A percentile compares a stretch with the other conserved stretches of the same genome.
Conservation (phyloP, 495 filamentous ascomycete genomes). For the Neohortaea acidophila region DNA sequence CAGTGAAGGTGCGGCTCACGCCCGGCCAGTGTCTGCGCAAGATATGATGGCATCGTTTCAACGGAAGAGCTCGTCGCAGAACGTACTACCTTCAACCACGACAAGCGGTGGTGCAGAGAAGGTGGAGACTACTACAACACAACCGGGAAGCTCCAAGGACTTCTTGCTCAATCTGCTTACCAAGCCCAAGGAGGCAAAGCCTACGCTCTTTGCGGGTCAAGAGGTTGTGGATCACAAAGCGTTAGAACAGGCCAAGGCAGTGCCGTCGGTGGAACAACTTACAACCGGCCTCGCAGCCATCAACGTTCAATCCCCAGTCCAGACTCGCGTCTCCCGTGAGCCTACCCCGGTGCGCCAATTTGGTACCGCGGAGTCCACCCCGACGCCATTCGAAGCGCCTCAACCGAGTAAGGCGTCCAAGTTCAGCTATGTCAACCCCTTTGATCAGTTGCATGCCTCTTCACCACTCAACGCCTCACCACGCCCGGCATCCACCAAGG, state of each 20-base stretch:
- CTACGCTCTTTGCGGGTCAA: background rate
- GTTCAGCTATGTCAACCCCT: conserved; percentile 69
- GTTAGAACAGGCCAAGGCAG: background rate
- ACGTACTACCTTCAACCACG: conserved; percentile 23
- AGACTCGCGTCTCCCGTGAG: conserved; percentile 6
- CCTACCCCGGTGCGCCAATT: conserved; percentile 29
- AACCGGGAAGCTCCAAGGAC: conserved; percentile 44
- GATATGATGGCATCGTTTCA: conserved; percentile 50
- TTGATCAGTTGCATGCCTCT: conserved; percentile 55
- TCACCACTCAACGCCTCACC: conserved; percentile 46
- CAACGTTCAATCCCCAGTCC: background rate
- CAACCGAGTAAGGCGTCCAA: conserved; percentile 27
- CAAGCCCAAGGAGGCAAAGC: conserved; percentile 24
- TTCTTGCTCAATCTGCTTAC: conserved; percentile 51
- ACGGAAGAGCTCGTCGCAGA: conserved; percentile 20
- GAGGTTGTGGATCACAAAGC: conserved; percentile 3
- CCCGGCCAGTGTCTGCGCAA: conserved; percentile 43
- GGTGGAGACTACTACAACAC: conserved; percentile 11
- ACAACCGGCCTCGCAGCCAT: conserved; percentile 7
- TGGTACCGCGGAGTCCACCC: conserved; percentile 21
- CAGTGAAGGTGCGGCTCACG: conserved; percentile 16
- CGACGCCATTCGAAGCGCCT: conserved; percentile 28
- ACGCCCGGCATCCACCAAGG: conserved; percentile 17
- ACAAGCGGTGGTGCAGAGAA: conserved; percentile 16
- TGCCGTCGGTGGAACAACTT: conserved; percentile 2